Percentiles rank a stretch among this genome's conserved stretches.
These are phyloP conservation scores for Starmerella bacillaris DNA, from an alignment of 805 yeast genomes.

Conservation along the genomic window DNA sequence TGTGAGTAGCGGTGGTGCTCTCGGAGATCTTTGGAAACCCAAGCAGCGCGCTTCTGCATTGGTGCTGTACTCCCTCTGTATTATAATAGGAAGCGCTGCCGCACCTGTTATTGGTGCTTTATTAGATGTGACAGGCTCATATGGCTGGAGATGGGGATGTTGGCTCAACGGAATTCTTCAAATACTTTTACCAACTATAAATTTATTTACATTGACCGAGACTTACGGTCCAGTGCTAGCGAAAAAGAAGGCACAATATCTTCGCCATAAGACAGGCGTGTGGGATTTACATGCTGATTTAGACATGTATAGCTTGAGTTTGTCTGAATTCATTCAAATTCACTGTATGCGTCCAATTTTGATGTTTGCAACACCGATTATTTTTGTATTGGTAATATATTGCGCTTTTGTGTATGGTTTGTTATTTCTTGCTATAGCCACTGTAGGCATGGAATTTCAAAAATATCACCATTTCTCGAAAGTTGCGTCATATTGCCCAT, in stretches of 20 bases:
- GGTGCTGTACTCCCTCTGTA: constrained; percentile 33
- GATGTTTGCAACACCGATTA: constrained; percentile 40
- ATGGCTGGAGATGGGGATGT: constrained; percentile 42
- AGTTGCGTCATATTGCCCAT: constrained; percentile 21
- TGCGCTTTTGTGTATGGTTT: constrained; percentile 30
- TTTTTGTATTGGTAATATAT: constrained; percentile 26
- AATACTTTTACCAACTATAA: constrained; percentile 22
- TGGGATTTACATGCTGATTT: constrained; percentile 76
- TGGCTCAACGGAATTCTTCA: constrained; percentile 33
- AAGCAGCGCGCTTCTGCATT: constrained; percentile 36
- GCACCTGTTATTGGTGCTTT: constrained; percentile 32
- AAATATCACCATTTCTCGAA: constrained; percentile 21
- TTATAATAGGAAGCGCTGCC: constrained; percentile 26
- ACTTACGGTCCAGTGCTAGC: constrained; percentile 31
- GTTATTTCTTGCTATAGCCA: constrained; percentile 27
- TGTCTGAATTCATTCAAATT: constrained; percentile 49
- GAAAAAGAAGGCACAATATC: constrained; percentile 41
- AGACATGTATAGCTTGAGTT: constrained; percentile 59
- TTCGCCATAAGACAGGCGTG: constrained; percentile 65
- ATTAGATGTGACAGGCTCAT: constrained; percentile 23
- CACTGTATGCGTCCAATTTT: constrained; percentile 67
- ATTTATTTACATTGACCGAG: constrained; percentile 26
- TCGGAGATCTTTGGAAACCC: constrained; percentile 42
- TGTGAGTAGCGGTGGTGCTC: constrained; percentile 43
- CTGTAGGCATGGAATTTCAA: constrained; percentile 25